Base-by-base conservation (phyloP, 106 monocot species). In the Allium sativum region DNA sequence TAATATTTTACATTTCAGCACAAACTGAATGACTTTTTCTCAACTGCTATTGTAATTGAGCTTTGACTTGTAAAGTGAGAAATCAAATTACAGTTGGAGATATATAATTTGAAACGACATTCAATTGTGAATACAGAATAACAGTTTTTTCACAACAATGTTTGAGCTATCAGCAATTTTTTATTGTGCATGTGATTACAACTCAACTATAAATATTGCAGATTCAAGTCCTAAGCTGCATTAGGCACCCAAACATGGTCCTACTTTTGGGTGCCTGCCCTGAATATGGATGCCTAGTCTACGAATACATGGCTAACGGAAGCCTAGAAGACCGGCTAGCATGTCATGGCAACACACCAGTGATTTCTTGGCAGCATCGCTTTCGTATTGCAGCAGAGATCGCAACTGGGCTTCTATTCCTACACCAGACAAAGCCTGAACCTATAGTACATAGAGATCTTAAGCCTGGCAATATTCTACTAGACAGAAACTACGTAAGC, bases 381-480 rank as follows among this genome's bases (percentile, higher is more conserved):
- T 74, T 74, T 53, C 74, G 74, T 55, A 74, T 74, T 18, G 59
- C 74, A 1, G 61, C 61, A 1, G 74, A 74, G 59, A 68, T 74
- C 18, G 74, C 61, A 40, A 74, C 74, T 0, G 67, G 55, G 46
- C 74, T 74, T 55, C 74, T 74, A 21, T 74, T 74, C 66, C 74
- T 74, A 40, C 74, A 86, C 66, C 86, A 86, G 48, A 78, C 75
- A 0, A 81, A 78, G 21, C 86, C 86, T 0, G 77, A 86, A 61
- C 81, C 86, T 14, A 40, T 86, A 19, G 81, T 86, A 12, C 86
- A 86, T 65, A 58, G 86, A 0, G 86, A 86, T 61, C 72, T 86
- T 43, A 86, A 86, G 62, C 81, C 86, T 2, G 81, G 66, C n/a
- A 86, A 86, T 64, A 81, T 86, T 64, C 86, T 86, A 15, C 76